Base-by-base conservation (phyloP, 495 filamentous ascomycete species). In the Xylaria venustula region DNA sequence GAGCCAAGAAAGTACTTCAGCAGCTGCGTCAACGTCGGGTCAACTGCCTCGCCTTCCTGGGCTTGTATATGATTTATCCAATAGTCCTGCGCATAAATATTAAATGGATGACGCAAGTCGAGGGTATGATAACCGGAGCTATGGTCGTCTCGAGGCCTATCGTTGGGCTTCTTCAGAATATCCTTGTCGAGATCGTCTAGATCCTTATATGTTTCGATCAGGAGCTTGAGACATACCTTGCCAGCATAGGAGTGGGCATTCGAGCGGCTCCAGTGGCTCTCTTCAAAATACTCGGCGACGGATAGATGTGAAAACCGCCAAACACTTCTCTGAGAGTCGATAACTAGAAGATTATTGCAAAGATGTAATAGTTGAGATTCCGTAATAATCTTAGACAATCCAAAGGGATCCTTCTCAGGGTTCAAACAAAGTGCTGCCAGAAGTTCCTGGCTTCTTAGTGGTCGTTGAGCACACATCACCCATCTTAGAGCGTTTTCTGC, bases 401-500 rank as follows among this genome's bases (percentile, higher is more conserved):
- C 32, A 2, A 28, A 5, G 3, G 7, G 6, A n/a, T 57, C 58
- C 19, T 30, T 44, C 4, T 65, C 58, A 20, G 63, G 46, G 53
- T 65, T 40, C 40, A 62, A 20, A 23, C 25, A 47, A 37, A 62
- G 42, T n/a, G 63, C 58, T 20, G 58, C 34, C 15, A 65, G 48
- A 36, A 65, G 58, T 40, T 48, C 53, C 20, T 40, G n/a, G 15
- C 61, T 68, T 1, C 11, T 60, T 25, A 77, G 32, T 5, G 73
- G 72, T 15, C 34, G 30, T 17, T 37, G 30, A 14, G 73, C 64
- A 53, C 62, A 67, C 67, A 72, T 71, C 14, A 70, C 66, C 75
- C 72, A 77, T 34, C 59, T 20, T 42, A 75, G 61, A 9, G 74
- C 74, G 12, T 72, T 68, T n/a, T 64, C 50, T 7, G 69, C 59